Evolutionary conservation across 495 filamentous ascomycete species (phyloP).

Genomic region (Xylaria nigripes): DNA sequence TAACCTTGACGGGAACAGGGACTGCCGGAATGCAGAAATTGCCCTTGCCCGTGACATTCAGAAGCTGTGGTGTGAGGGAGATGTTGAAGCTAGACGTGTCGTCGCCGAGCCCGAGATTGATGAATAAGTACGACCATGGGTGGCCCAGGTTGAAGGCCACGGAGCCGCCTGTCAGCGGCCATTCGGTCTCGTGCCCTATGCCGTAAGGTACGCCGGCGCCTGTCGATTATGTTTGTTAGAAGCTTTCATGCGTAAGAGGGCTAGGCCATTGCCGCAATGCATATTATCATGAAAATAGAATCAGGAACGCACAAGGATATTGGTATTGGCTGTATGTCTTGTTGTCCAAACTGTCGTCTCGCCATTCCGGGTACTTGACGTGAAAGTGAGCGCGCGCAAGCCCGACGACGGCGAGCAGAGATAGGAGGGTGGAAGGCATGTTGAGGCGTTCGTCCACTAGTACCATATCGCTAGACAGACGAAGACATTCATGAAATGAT

Average conservation of each 20-base stretch:
- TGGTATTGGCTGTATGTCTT: constrained; percentile 43
- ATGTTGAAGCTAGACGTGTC: constrained; percentile 52
- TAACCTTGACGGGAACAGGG: constrained; percentile 33
- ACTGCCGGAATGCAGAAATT: constrained; percentile 50
- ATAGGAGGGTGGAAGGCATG: constrained; percentile 25
- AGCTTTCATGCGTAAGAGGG: no score
- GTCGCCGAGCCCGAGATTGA: constrained; percentile 54
- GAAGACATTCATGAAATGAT: no score
- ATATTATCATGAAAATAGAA: constrained; percentile 3
- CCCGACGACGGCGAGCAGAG: constrained; percentile 26
- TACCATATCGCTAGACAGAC: no score
- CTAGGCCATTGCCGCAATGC: no score
- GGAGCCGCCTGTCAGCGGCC: constrained; percentile 51
- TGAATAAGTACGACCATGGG: constrained; percentile 48
- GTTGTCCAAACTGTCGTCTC: constrained; percentile 40
- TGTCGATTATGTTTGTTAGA: no score
- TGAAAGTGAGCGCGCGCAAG: constrained; percentile 49
- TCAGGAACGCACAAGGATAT: constrained; percentile 46
- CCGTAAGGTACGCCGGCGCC: constrained; percentile 48
- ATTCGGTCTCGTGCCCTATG: constrained; percentile 49
- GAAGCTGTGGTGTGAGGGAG: constrained; percentile 39
- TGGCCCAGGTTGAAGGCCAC: constrained; percentile 46
- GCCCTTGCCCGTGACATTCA: constrained; percentile 55
- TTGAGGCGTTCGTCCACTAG: constrained; percentile 5
- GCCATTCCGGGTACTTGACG: constrained; percentile 50